Evolutionary conservation across 768 basidiomycete genomes (phyloP), one percentile per base, ranked within the genome.

Genomic region (Collybiopsis confluens): DNA sequence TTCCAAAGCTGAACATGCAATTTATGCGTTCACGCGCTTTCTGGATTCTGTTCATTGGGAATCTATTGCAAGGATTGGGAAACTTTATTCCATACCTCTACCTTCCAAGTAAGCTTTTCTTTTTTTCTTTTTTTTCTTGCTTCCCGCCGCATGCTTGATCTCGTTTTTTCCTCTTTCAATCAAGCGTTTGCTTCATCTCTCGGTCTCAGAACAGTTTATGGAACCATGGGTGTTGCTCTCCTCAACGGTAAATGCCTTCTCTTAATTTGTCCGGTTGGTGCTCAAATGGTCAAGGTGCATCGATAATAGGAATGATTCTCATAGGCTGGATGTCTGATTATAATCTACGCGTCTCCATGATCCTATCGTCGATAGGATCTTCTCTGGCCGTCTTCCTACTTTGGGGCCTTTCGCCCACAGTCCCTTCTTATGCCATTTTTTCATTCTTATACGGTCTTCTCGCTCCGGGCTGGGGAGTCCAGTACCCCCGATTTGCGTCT

Each of bases 241-340:
- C 18, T 58, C 21, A 59, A 59, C 44, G 58, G 58, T 55, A 13
- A 18, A 33, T 33, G 47, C 44, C 3, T 28, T 11, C 44, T 13
- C 23, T 2, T 15, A 2, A 2, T 28, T 18, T 3, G 33, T 4
- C 21, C 1, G 4, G 10, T 28, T 15, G 35, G 6, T 16, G 35
- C 15, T 37, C 23, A 18, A 49, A 35, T 35, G 5, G 24, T 50
- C 3, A 16, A 60, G 57, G 50, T 13, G 53, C 57, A 2, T 56
- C 55, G 11, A 57, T 56, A 13, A 45, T 53, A 1, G 57, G 60
- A 2, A 40, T 61, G 24, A 55, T 58, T 8, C 48, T 58, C 36
- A 24, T 61, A 11, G 56, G 60, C 26, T 56, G 55, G 52, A 40
- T 61, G 6, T 58, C 60, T 2, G 60, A 61, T 33, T 55, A 52